These are phyloP conservation scores for Hymenoscyphus occultus DNA, from an alignment of 2,329 filamentous ascomycete species.

Conservation along the genomic window DNA sequence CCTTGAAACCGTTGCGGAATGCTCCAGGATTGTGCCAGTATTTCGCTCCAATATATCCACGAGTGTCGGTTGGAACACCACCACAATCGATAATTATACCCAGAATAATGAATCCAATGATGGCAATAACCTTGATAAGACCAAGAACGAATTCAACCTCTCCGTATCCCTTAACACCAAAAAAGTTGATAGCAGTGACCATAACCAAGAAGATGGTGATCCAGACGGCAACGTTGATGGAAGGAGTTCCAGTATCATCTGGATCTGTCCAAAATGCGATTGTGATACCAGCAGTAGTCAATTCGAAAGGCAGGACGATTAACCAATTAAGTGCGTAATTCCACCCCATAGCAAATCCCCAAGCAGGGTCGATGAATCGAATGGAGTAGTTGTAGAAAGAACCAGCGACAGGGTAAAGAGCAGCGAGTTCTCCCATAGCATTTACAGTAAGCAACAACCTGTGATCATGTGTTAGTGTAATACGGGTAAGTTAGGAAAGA, in stretches of 20 bases:
- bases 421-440: constrained; percentile 45
- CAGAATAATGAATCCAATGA: constrained; percentile 80
- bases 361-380: constrained; percentile 89
- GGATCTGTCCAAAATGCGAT: constrained; percentile 73
- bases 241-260: constrained; percentile 42
- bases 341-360: constrained; percentile 69
- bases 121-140: constrained; percentile 78
- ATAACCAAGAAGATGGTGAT: constrained; percentile 78
- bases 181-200: constrained; percentile 80
- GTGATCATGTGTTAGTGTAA: constrained; percentile 60
- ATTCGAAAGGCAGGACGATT: constrained; percentile 76
- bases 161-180: constrained; percentile 84
- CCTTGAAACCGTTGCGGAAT: constrained; percentile 78
- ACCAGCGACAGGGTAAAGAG: constrained; percentile 82
- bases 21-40: constrained; percentile 82
- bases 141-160: constrained; percentile 91
- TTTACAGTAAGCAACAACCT: constrained; percentile 87
- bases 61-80: constrained; percentile 39
- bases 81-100: constrained; percentile 28
- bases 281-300: constrained; percentile 81
- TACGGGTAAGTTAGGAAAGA: not conserved
- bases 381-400: constrained; percentile 92
- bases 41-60: constrained; percentile 59
- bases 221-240: constrained; percentile 61
- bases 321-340: constrained; percentile 90